These are phyloP conservation scores for Zoysia japonica DNA, from an alignment of 176 grass and related monocot species.

Conservation along the genomic window DNA sequence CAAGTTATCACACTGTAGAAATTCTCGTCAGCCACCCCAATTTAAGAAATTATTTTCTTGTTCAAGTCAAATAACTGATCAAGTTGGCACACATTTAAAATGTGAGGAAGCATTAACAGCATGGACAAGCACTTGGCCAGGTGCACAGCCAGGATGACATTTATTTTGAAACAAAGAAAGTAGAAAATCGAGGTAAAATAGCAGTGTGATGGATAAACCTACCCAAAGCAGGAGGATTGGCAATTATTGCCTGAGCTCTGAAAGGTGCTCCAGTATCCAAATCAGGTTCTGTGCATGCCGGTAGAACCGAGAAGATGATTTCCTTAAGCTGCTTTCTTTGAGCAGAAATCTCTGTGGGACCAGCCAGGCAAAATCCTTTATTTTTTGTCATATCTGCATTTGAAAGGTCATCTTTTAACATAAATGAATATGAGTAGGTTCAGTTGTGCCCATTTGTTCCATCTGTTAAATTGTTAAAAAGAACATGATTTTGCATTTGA, in stretches of 20 bases:
- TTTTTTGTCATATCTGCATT: constrained; percentile 94
- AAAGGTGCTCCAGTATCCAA: constrained; percentile 80
- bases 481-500: not conserved
- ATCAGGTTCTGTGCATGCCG: constrained; percentile 97
- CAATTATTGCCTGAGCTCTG: constrained; percentile 93
- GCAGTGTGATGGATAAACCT: constrained; percentile 41
- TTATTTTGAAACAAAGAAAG: not conserved
- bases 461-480: constrained; percentile 12
- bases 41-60: not conserved
- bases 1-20: not conserved
- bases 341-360: constrained; percentile 78
- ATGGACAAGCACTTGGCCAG: not conserved
- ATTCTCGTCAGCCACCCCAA: too few relatives aligned
- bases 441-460: not conserved
- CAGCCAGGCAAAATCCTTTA: constrained; percentile 84
- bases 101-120: too few relatives aligned
- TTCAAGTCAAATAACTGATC: not conserved
- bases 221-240: constrained; percentile 98
- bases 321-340: constrained; percentile 96
- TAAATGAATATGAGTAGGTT: constrained; percentile 19
- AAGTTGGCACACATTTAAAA: not conserved
- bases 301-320: constrained; percentile 93
- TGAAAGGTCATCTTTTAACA: constrained; percentile 20
- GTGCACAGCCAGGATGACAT: not conserved
- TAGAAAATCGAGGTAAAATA: constrained; percentile 11